phyloP scores from a whole-genome alignment of 1,284 basidiomycete species.

The Heliocybe sulcata region DNA sequence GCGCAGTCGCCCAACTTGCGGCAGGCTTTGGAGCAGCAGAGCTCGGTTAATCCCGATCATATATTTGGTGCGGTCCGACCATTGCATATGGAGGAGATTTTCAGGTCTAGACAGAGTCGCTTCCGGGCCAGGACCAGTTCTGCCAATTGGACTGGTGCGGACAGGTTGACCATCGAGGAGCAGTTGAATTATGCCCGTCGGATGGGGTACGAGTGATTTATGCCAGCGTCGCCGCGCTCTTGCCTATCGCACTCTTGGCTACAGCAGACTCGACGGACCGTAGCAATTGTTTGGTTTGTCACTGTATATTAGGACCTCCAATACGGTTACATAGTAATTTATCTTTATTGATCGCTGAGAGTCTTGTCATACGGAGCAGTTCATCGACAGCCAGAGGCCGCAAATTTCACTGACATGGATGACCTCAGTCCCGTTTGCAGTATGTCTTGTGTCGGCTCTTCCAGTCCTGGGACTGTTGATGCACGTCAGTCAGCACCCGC shows the following conservation, averaged over 20 bases:
- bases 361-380: no score
- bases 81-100: slow-evolving; percentile 82
- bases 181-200: slow-evolving; percentile 79
- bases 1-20: slow-evolving; percentile 84
- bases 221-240: not conserved
- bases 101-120: slow-evolving; percentile 64
- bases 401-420: not conserved
- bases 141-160: slow-evolving; percentile 88
- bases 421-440: not conserved
- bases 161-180: slow-evolving; percentile 78
- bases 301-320: not conserved
- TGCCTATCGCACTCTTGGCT: not conserved
- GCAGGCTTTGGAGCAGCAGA: slow-evolving; percentile 72
- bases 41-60: slow-evolving; percentile 84
- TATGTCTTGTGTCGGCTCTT: slow-evolving; percentile 10
- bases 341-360: no score
- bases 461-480: slow-evolving; percentile 15
- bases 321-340: no score
- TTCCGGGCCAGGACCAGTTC: slow-evolving; percentile 88
- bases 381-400: no score
- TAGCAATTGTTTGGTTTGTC: not conserved
- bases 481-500: not conserved
- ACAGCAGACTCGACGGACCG: not conserved
- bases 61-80: slow-evolving; percentile 85
- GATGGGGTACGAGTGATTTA: slow-evolving; percentile 67